Percentiles rank a stretch among this genome's conserved stretches.
Conservation (phyloP, 345 rosid genomes). For the Hibiscus trionum region DNA sequence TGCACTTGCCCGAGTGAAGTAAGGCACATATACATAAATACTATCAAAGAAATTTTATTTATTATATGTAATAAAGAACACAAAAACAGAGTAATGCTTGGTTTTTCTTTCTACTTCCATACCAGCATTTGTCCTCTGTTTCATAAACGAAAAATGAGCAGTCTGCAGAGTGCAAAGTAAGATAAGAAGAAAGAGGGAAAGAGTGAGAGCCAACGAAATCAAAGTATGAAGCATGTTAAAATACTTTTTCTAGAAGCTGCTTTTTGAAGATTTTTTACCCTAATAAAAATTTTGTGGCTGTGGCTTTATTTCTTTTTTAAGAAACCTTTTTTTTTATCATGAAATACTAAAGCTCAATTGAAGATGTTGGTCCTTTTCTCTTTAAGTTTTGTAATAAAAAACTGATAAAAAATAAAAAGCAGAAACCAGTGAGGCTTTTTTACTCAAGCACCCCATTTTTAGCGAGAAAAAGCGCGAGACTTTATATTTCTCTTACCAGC, state of each 20-base stretch:
- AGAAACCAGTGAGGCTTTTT: neutral
- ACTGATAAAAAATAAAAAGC: neutral
- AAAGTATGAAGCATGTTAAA: neutral
- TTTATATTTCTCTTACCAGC: slow-evolving; percentile 14
- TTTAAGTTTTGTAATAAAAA: neutral
- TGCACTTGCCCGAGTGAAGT: neutral
- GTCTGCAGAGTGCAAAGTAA: neutral
- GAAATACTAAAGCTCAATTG: too few species aligned
- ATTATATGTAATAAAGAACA: neutral
- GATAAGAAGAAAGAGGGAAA: neutral
- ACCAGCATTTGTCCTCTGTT: neutral
- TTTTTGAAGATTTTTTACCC: neutral
- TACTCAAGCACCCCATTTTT: neutral
- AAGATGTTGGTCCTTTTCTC: neutral
- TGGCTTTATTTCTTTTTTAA: neutral
- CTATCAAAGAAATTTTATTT: neutral
- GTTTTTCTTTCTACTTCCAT: neutral
- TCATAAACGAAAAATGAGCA: neutral
- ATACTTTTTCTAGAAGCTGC: neutral
- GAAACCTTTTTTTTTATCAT: neutral
- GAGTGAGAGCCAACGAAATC: neutral
- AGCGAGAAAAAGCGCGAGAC: too few species aligned
- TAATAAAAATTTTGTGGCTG: neutral
- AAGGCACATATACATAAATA: neutral
- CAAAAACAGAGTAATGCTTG: neutral